These are phyloP conservation scores for Camellia sinensis DNA, from an alignment of 148 eudicot genomes.

Conservation along the genomic window DNA sequence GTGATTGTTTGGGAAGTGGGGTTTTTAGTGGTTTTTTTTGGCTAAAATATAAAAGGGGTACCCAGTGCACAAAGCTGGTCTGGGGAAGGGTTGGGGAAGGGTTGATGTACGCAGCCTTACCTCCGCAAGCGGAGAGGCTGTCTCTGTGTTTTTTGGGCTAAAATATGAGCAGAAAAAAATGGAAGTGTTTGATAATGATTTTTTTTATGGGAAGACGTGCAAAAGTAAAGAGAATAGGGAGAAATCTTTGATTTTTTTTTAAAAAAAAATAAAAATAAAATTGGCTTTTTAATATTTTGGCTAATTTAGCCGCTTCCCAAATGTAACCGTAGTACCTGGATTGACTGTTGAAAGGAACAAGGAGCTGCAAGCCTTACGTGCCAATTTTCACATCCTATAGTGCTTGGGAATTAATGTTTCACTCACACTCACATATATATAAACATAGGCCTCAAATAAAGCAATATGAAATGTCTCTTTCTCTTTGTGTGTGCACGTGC, in stretches of 20 bases:
- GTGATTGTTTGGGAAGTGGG: too few relatives aligned
- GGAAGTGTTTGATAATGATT: too few relatives aligned
- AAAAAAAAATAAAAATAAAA: too few relatives aligned
- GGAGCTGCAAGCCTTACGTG: not conserved
- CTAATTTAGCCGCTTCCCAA: too few relatives aligned
- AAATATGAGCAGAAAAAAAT: too few relatives aligned
- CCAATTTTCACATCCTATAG: not conserved
- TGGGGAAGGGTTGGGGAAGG: not conserved
- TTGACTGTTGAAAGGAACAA: slow-evolving; percentile 4
- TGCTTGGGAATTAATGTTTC: not conserved
- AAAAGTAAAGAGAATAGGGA: too few relatives aligned
- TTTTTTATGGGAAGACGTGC: too few relatives aligned
- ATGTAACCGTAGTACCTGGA: not conserved
- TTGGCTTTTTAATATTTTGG: too few relatives aligned
- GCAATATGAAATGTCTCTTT: not conserved
- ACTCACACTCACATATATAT: not conserved
- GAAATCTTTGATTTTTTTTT: too few relatives aligned
- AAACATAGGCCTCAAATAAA: not conserved
- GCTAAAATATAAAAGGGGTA: too few relatives aligned
- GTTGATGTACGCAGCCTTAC: not conserved
- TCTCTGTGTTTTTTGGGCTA: not conserved
- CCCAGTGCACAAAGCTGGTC: not conserved
- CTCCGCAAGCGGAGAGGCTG: not conserved
- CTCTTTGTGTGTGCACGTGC: not conserved
- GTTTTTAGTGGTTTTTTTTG: too few relatives aligned